A percentile compares a stretch with the other conserved stretches of the same genome.
These are phyloP conservation scores for Bipolaris sorokiniana DNA, from an alignment of 2,329 filamentous ascomycete species.

Conservation along the genomic window DNA sequence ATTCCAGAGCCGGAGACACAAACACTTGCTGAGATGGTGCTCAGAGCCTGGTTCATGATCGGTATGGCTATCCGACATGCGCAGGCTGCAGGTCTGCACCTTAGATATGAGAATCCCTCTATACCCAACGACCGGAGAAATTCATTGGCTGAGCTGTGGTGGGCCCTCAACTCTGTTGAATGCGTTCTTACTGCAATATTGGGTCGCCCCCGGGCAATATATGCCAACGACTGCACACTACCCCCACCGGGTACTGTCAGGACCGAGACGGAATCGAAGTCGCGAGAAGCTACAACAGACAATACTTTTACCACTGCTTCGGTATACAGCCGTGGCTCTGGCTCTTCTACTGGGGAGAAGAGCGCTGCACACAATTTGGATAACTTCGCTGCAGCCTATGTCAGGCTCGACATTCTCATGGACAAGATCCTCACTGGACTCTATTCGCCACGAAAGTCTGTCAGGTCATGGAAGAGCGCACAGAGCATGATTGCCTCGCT, in stretches of 20 bases:
- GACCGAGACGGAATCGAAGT: slow-evolving; percentile 5
- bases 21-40: background rate
- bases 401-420: slow-evolving; percentile 22
- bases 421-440: slow-evolving; percentile 28
- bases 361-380: background rate
- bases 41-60: slow-evolving; percentile 47
- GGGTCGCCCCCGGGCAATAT: slow-evolving; percentile 44
- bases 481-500: slow-evolving; percentile 32
- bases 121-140: slow-evolving; percentile 32
- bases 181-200: slow-evolving; percentile 42
- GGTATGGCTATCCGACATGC: slow-evolving; percentile 47
- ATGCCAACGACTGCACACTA: slow-evolving; percentile 37
- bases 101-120: slow-evolving; percentile 39
- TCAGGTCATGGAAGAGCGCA: slow-evolving; percentile 41
- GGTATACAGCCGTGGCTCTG: background rate
- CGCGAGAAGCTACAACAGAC: slow-evolving; percentile 7
- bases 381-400: slow-evolving; percentile 8
- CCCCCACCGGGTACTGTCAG: slow-evolving; percentile 18
- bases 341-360: background rate
- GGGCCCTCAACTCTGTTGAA: slow-evolving; percentile 47
- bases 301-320: background rate
- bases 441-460: slow-evolving; percentile 44
- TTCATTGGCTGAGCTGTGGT: slow-evolving; percentile 45
- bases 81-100: slow-evolving; percentile 45
- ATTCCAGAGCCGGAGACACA: slow-evolving; percentile 10